Conservation (phyloP, 345 rosid genomes). For the Brassica cretica region DNA sequence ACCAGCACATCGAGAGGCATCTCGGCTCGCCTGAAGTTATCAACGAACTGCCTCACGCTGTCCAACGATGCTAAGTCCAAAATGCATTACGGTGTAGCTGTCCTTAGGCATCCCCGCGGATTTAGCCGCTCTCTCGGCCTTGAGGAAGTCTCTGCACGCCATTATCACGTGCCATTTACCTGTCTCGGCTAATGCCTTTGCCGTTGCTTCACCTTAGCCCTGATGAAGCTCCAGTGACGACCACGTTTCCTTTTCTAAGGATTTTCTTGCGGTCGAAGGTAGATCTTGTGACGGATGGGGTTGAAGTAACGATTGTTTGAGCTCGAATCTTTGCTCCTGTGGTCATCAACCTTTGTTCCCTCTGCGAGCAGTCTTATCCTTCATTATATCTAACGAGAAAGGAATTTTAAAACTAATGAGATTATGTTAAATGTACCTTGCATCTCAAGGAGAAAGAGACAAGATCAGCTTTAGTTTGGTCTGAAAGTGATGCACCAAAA, state of each 20-base stretch:
- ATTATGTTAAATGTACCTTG: slow-evolving; percentile 49
- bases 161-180: slow-evolving; percentile 88
- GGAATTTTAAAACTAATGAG: not conserved
- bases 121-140: slow-evolving; percentile 39
- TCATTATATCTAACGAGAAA: not conserved
- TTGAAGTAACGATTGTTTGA: slow-evolving; percentile 58
- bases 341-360: slow-evolving; percentile 46
- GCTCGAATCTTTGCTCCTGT: slow-evolving; percentile 53
- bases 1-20: slow-evolving; percentile 86
- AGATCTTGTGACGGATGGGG: slow-evolving; percentile 50
- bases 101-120: slow-evolving; percentile 64
- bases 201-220: slow-evolving; percentile 79
- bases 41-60: slow-evolving; percentile 86
- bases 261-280: slow-evolving; percentile 69
- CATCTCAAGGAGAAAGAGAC: slow-evolving; percentile 54
- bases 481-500: slow-evolving; percentile 73
- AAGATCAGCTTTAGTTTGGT: slow-evolving; percentile 54
- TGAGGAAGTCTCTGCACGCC: slow-evolving; percentile 73
- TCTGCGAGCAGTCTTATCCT: slow-evolving; percentile 36
- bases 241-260: slow-evolving; percentile 65
- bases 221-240: slow-evolving; percentile 85
- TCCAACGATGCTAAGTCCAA: slow-evolving; percentile 89
- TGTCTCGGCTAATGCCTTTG: slow-evolving; percentile 81
- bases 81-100: slow-evolving; percentile 83
- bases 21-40: slow-evolving; percentile 61